Evolutionary conservation across 2,329 filamentous ascomycete species (phyloP), one percentile per base, ranked within the genome.

Genomic region (Xylariales sp.): DNA sequence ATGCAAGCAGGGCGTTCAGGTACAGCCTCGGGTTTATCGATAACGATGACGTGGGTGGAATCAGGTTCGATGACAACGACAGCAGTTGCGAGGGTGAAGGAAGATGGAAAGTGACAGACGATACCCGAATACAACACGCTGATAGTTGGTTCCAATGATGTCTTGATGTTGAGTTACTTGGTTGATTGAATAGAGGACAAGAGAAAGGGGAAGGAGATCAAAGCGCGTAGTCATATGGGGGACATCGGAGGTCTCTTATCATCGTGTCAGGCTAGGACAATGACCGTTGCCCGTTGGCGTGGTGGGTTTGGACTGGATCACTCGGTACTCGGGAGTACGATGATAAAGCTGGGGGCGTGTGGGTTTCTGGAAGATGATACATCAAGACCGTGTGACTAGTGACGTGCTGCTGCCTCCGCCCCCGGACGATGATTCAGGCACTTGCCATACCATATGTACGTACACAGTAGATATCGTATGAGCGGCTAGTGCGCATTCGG

Each of bases 331-430:
- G 11, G 22, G 36, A 16, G 24, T 18, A 24, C 19, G 15, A 20
- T 20, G 31, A 35, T 42, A 36, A 36, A 31, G 39, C 31, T 36
- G 14, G 31, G 31, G 39, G 39, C 32, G 31, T 42, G 31, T 36
- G 39, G 22, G 21, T 36, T 36, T 7, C 5, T 14, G n/a, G 18
- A 27, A 27, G 39, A 36, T 42, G 39, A 36, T 42, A 28, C 32
- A 34, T 42, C 19, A 20, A 8, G 10, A 10, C 31, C 32, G 39
- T 42, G 39, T 42, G 39, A 42, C 31, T 42, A 42, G 38, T 40
- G 38, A 40, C 38, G 38, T 40, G 38, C 28, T 33, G 14, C 38
- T 25, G 8, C n/a, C 15, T 39, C 9, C 36, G 22, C 5, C 35
- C 22, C 10, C 22, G 11, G 35, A 9, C n/a, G 6, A 11, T n/a